Evolutionary conservation across 192 early-diverging fungal genomes (phyloP), one percentile per base, ranked within the genome.

Genomic region (Entomortierella parvispora): DNA sequence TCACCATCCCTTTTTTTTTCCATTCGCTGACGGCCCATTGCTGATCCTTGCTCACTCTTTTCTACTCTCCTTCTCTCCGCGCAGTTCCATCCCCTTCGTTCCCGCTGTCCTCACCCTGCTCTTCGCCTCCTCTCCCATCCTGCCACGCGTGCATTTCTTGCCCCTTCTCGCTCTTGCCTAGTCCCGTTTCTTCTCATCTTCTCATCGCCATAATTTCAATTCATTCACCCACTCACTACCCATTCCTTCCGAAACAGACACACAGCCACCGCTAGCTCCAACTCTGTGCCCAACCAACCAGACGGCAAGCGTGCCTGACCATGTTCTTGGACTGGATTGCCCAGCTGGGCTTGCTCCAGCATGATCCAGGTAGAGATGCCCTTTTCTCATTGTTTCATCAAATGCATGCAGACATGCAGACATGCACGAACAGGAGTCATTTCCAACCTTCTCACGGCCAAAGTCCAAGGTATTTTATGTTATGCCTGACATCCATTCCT

Each of bases 261-360:
- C n/a, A n/a, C n/a, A n/a, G n/a, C n/a, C n/a, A n/a, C n/a, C n/a
- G n/a, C n/a, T n/a, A n/a, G n/a, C n/a, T n/a, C n/a, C n/a, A n/a
- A n/a, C n/a, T n/a, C n/a, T n/a, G n/a, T n/a, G n/a, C n/a, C n/a
- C n/a, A n/a, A 59, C 40, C 57, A 45, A 34, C 4, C 29, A 51
- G 7, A 10, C 18, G 45, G 47, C 14, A 11, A 29, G 12, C 32
- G 31, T 23, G 32, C 25, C 45, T 17, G 26, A 48, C 25, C 25
- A 94, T 94, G 93, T 92, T 94, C 83, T 71, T 93, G 56, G 87
- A 92, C 61, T 88, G 88, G 80, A 92, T 92, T 62, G 84, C 85
- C 34, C 83, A 92, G 65, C 85, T 94, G 32, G 80, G 82, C 20
- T 82, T 94, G 32, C 83, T 94, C 64, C 59, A 88, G 48, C 92